These are phyloP conservation scores for Paecilomyces formosus DNA, from an alignment of 2,329 filamentous ascomycete species.

Conservation along the genomic window DNA sequence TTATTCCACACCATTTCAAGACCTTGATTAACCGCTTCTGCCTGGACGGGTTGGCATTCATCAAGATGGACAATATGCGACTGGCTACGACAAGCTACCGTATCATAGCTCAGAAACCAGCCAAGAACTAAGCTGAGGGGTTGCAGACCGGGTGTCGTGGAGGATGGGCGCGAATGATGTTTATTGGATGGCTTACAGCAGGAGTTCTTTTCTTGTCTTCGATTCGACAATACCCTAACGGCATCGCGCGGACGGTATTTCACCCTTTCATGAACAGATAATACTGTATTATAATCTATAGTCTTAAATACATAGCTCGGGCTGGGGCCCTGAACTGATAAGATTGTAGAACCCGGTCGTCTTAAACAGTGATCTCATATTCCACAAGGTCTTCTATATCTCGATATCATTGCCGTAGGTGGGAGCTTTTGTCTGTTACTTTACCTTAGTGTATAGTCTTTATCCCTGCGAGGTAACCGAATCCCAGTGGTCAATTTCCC, in stretches of 20 bases:
- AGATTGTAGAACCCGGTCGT: background rate
- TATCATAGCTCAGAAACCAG: constrained; percentile 44
- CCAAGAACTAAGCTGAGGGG: background rate
- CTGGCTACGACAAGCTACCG: constrained; percentile 47
- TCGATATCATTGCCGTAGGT: background rate
- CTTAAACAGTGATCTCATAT: background rate
- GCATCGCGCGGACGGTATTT: background rate
- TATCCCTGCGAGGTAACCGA: background rate
- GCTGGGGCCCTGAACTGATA: background rate
- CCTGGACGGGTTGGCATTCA: constrained; percentile 47
- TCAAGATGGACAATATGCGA: constrained; percentile 50
- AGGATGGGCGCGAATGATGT: background rate
- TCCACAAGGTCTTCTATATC: background rate
- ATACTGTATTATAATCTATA: background rate
- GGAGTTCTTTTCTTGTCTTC: background rate
- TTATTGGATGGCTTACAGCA: background rate
- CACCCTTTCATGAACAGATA: background rate
- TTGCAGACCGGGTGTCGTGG: background rate
- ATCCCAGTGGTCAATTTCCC: background rate
- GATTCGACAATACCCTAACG: background rate
- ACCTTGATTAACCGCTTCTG: constrained; percentile 47
- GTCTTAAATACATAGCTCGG: background rate
- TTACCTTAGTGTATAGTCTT: background rate
- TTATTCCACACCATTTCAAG: constrained; percentile 47
- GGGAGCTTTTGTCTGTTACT: background rate